A percentile compares a stretch with the other conserved stretches of the same genome.
Evolutionary conservation across 225 moss, liverwort and hornwort species (phyloP).

Genomic region (Marchantia polymorpha): DNA sequence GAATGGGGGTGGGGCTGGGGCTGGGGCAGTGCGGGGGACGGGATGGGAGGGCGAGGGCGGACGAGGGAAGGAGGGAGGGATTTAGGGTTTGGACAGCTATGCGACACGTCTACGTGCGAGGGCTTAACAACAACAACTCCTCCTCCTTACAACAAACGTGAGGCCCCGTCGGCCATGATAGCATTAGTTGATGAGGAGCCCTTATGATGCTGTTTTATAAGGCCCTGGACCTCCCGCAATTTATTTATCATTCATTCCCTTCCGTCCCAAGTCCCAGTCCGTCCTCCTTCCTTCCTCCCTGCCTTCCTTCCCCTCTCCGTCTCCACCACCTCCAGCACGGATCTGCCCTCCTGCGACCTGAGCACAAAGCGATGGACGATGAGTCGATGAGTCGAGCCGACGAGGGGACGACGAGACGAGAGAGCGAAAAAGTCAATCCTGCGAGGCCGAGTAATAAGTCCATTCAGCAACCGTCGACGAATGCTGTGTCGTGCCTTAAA

Average conservation of each 20-base stretch:
- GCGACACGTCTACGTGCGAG: constrained; percentile 13
- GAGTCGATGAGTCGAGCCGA: background rate
- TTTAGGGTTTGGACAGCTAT: constrained; percentile 20
- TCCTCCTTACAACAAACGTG: background rate
- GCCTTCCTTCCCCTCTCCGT: background rate
- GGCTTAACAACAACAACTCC: background rate
- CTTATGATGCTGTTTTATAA: background rate
- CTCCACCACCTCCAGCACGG: background rate
- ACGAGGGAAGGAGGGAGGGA: background rate
- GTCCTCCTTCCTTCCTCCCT: background rate
- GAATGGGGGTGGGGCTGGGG: too few species aligned
- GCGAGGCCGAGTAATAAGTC: background rate
- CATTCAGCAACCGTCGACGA: background rate
- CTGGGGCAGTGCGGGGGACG: too few species aligned
- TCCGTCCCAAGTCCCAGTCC: too few species aligned
- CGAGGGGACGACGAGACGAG: background rate
- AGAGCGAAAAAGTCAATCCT: background rate
- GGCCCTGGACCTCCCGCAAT: background rate
- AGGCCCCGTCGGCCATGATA: background rate
- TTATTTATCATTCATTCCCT: background rate
- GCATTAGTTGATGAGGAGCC: background rate
- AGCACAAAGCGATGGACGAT: background rate
- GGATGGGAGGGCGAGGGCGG: background rate
- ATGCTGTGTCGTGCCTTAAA: background rate
- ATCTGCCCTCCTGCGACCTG: too few species aligned